These are phyloP conservation scores for Piper betle DNA, from an alignment of 164 flowering plant genomes.

Conservation along the genomic window DNA sequence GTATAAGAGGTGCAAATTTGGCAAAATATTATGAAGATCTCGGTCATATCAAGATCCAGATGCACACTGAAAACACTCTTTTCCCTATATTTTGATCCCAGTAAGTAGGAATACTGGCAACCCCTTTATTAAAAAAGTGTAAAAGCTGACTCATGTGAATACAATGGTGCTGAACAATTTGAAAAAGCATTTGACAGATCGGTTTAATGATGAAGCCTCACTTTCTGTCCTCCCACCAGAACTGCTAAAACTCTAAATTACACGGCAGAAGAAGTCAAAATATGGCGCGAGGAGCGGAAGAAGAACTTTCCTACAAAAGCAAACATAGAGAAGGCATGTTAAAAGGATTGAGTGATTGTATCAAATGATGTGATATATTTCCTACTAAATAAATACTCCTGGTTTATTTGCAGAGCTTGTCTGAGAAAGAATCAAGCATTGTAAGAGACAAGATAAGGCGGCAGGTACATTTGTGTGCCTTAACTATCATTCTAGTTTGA, in stretches of 20 bases:
- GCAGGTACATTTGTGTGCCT: slow-evolving; percentile 29
- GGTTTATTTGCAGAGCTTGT: slow-evolving; percentile 29
- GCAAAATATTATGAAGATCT: too few species aligned
- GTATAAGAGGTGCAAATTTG: too few species aligned
- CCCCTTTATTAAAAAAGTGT: too few species aligned
- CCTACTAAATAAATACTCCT: too few species aligned
- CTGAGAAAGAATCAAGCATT: slow-evolving; percentile 15
- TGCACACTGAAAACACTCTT: too few species aligned
- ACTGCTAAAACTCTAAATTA: slow-evolving; percentile 23
- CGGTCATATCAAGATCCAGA: too few species aligned
- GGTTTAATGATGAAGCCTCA: too few species aligned
- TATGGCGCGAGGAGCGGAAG: slow-evolving; percentile 79
- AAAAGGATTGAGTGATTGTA: background rate
- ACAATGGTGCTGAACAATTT: too few species aligned
- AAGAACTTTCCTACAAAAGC: slow-evolving; percentile 56
- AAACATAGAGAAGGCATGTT: slow-evolving; percentile 43
- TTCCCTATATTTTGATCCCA: too few species aligned
- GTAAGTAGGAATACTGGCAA: too few species aligned
- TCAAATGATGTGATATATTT: background rate
- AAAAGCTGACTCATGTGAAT: too few species aligned
- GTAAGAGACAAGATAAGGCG: slow-evolving; percentile 27
- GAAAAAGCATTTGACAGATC: background rate
- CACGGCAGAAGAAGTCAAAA: slow-evolving; percentile 61
- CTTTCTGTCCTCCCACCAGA: slow-evolving; percentile 17
- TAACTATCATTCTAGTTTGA: background rate